A percentile compares a stretch with the other conserved stretches of the same genome.
Conservation (phyloP, 1,284 basidiomycete species). For the Tilletia walkeri region DNA sequence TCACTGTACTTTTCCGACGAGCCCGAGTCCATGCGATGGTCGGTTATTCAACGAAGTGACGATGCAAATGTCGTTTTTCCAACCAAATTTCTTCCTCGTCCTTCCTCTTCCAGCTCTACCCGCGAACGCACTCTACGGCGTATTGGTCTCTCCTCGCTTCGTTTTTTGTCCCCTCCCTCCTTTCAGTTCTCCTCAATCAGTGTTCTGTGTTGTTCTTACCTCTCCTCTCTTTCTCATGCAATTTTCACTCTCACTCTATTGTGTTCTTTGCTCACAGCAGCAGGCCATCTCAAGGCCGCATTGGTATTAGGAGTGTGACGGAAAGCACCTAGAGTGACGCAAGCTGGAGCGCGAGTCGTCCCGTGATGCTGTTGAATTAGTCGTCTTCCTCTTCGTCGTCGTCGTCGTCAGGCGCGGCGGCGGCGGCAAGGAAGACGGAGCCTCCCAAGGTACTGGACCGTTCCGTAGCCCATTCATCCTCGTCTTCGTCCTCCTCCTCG, state of each 20-base stretch:
- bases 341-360: background rate
- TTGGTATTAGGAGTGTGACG: too few relatives aligned
- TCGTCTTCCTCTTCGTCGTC: background rate
- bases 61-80: too few relatives aligned
- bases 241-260: background rate
- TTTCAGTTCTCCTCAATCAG: background rate
- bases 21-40: too few relatives aligned
- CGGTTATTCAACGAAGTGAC: too few relatives aligned
- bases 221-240: background rate
- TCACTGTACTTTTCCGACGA: too few relatives aligned
- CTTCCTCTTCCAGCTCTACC: conserved; percentile 1
- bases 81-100: too few relatives aligned
- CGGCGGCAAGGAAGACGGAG: background rate
- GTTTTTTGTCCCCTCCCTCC: background rate
- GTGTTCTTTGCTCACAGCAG: too few relatives aligned
- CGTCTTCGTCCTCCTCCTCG: conserved; percentile 2
- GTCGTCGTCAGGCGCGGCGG: background rate
- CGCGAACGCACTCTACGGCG: background rate
- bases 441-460: background rate
- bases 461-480: background rate
- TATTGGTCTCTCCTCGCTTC: background rate
- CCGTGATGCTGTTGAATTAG: background rate
- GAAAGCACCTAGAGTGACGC: background rate
- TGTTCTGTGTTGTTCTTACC: background rate
- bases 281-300: too few relatives aligned